Conservation (phyloP, 305 asterid genomes). For the Fraxinus latifolia region DNA sequence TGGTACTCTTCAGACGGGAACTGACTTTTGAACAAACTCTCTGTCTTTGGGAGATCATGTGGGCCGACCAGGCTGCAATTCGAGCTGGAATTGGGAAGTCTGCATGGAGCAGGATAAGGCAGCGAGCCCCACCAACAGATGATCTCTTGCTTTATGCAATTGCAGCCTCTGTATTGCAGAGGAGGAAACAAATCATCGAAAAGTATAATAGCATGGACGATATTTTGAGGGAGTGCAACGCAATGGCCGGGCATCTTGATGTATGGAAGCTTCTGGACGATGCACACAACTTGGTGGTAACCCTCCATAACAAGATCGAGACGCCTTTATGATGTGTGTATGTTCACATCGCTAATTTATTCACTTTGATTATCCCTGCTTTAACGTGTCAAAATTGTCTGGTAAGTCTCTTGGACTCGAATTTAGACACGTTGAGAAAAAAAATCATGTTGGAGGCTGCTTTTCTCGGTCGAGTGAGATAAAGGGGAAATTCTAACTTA, state of each 20-base stretch:
- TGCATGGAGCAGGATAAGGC: slow-evolving; percentile 74
- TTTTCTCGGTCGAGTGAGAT: background rate
- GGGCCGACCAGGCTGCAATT: slow-evolving; percentile 93
- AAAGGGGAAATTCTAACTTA: background rate
- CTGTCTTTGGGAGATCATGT: slow-evolving; percentile 91
- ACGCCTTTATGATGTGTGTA: slow-evolving; percentile 25
- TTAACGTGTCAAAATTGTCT: background rate
- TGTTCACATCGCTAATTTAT: slow-evolving; percentile 23
- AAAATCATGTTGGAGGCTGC: background rate
- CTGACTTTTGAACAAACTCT: slow-evolving; percentile 69
- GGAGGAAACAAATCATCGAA: slow-evolving; percentile 77
- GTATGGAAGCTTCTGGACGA: slow-evolving; percentile 86
- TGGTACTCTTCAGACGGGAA: slow-evolving; percentile 77
- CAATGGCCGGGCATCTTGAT: slow-evolving; percentile 80
- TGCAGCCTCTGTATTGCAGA: slow-evolving; percentile 78
- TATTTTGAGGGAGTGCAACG: slow-evolving; percentile 71
- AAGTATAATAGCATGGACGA: slow-evolving; percentile 80
- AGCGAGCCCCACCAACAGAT: slow-evolving; percentile 79
- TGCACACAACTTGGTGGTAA: slow-evolving; percentile 75
- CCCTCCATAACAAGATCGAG: slow-evolving; percentile 69
- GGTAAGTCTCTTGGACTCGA: background rate
- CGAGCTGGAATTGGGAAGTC: slow-evolving; percentile 76
- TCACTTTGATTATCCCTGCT: slow-evolving; percentile 13
- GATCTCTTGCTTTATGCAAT: slow-evolving; percentile 74
- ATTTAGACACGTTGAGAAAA: background rate